Evolutionary conservation across 2,329 filamentous ascomycete species (phyloP).

Genomic region (Colletotrichum falcatum): DNA sequence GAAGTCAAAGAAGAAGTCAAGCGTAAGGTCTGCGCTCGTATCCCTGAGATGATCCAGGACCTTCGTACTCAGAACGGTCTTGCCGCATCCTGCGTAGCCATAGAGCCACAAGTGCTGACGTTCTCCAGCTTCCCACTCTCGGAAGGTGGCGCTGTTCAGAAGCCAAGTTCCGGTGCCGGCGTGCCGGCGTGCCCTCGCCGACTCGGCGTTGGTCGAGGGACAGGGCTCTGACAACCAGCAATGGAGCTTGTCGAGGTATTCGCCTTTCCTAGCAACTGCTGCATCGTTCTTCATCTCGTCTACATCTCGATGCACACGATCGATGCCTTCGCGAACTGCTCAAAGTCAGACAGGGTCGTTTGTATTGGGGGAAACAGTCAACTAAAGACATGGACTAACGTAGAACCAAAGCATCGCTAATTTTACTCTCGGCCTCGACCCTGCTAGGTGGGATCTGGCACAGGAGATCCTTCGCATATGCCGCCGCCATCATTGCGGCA

Average conservation of each 20-base stretch:
- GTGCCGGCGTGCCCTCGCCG: slow-evolving; percentile 34
- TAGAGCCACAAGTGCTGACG: slow-evolving; percentile 43
- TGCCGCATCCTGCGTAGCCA: slow-evolving; percentile 42
- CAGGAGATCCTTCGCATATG: slow-evolving; percentile 45
- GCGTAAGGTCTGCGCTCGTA: not conserved
- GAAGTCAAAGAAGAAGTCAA: slow-evolving; percentile 45
- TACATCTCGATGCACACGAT: too few relatives aligned
- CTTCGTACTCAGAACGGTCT: slow-evolving; percentile 40
- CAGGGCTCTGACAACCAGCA: slow-evolving; percentile 38
- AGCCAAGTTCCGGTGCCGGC: slow-evolving; percentile 39
- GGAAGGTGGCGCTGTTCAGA: slow-evolving; percentile 24
- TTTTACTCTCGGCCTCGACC: slow-evolving; percentile 24
- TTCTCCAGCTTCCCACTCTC: slow-evolving; percentile 38
- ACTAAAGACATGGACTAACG: too few relatives aligned
- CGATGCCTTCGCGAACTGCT: not conserved
- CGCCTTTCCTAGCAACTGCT: too few relatives aligned
- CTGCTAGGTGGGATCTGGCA: slow-evolving; percentile 38
- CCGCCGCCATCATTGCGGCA: slow-evolving; percentile 51
- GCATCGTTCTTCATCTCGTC: too few relatives aligned
- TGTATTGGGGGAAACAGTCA: not conserved
- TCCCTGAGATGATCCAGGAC: slow-evolving; percentile 38
- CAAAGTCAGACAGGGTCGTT: not conserved
- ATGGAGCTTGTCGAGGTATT: not conserved
- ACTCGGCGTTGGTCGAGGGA: slow-evolving; percentile 31
- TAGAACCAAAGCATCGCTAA: not conserved